Evolutionary conservation across 768 basidiomycete species (phyloP), one percentile per base, ranked within the genome.

Genomic region (Pholiota conissans): DNA sequence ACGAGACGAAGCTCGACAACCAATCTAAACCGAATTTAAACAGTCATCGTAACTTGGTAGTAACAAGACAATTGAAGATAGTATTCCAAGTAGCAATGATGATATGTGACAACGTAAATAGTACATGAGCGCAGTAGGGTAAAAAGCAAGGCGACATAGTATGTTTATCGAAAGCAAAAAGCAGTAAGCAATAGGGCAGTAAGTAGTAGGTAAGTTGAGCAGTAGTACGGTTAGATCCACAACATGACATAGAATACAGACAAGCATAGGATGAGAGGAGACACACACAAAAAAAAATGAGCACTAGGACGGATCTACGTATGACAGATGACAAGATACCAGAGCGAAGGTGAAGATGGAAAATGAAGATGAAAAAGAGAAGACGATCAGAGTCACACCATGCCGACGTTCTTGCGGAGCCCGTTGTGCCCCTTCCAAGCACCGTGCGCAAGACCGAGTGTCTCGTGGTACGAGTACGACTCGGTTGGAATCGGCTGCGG

Each of bases 381-480:
- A 56, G 14, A 55, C 52, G 35, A 27, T 52, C 24, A 52, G 14
- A 58, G 24, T 68, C 62, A 77, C 53, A 74, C 74, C 11, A 76
- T 69, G 35, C 73, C 76, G 7, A 76, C 65, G n/a, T 70, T 72
- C 57, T 73, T 75, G n/a, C 80, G 72, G 61, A 84, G 50, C 14
- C 72, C 71, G 5, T 68, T 65, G 29, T 83, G 81, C 37, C 75
- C 62, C 64, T 80, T 83, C 83, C 83, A 82, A 2, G 70, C 69
- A 11, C 72, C 66, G 55, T 76, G 76, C 4, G 72, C 73, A 4
- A 82, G 67, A 0, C 74, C 67, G 20, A 76, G 57, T 9, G 74
- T 57, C 49, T 76, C 69, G 30, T 80, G 75, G 57, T 82, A 80
- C 0, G 70, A 61, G 45, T 81, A 81, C 20, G 74, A 75, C 27